Base-by-base conservation (phyloP, 305 asterid genomes). In the Withania somnifera region DNA sequence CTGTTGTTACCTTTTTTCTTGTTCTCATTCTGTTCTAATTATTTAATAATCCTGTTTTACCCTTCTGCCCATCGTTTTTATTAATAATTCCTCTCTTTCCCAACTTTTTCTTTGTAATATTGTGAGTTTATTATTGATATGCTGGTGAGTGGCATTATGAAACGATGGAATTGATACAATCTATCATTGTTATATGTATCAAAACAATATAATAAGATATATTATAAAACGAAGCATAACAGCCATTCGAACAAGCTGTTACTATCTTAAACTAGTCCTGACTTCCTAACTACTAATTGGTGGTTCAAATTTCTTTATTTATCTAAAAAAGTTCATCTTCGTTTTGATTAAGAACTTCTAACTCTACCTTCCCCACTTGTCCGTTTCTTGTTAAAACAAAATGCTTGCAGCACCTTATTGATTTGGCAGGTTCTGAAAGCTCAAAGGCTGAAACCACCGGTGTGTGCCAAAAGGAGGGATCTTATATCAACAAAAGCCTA, bases 341-440 rank as follows among this genome's bases (percentile, higher is more conserved):
- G 11, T 75, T 75, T 28, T 47, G 45, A 50, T 50, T 8, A 61
- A 50, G 58, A 17, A 28, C 61, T 75, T 51, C 61, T 50, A 28
- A 17, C 45, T 75, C 60, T 75, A 20, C 80, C 50, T 26, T 75
- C 26, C 61, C 80, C 0, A 75, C 80, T 75, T 75, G 26, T 75
- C 61, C 50, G 80, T 50, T 50, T 75, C 61, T 75, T 73, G 60
- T 24, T 75, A 3, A 34, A 75, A 75, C n/a, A 50, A 75, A 26
- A 61, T 87, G 42, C 86, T 85, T 91, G 95, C 92, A 97, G 99
- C 95, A 97, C 90, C 96, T 95, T 84, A 97, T 97, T 89, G 99
- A 97, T 90, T 88, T 95, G 94, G 99, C 99, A 69, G 99, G 99
- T 86, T 97, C 99, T 82, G 99, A 97, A 91, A 97, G 98, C 89